phyloP scores from a whole-genome alignment of 495 filamentous ascomycete species.

The Penicillium dipodomyicola region DNA sequence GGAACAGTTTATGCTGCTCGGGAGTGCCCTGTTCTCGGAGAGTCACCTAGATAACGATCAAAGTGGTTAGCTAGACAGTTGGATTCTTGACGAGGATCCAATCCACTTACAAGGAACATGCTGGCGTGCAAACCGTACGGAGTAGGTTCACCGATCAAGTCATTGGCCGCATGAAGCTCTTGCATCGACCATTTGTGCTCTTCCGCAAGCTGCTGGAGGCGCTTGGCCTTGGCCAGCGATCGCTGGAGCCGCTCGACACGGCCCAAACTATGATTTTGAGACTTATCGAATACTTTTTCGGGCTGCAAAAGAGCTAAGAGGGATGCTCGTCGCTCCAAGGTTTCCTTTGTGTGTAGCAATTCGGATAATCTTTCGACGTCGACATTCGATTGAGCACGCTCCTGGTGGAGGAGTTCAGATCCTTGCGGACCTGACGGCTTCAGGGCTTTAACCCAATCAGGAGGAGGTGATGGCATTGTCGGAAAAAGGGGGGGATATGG shows the following conservation, averaged over 20 bases:
- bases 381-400: conserved; percentile 59
- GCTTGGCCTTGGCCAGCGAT: conserved; percentile 61
- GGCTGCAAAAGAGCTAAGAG: conserved; percentile 55
- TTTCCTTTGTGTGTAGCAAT: conserved; percentile 59
- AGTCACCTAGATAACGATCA: conserved; percentile 48
- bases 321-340: conserved; percentile 50
- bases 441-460: conserved; percentile 63
- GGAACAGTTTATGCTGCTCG: conserved; percentile 67
- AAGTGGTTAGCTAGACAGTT: conserved; percentile 10
- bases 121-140: conserved; percentile 65
- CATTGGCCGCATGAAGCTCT: conserved; percentile 57
- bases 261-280: conserved; percentile 63
- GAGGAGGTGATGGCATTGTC: conserved; percentile 44
- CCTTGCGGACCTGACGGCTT: conserved; percentile 61
- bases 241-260: conserved; percentile 62
- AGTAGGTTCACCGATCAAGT: conserved; percentile 62
- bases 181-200: conserved; percentile 62
- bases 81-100: background rate
- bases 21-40: conserved; percentile 65
- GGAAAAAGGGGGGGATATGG: background rate
- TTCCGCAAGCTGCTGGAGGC: conserved; percentile 59
- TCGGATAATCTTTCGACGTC: conserved; percentile 58
- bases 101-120: conserved; percentile 59
- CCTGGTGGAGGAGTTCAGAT: conserved; percentile 55
- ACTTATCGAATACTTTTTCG: conserved; percentile 67